Evolutionary conservation across 495 filamentous ascomycete species (phyloP), one percentile per base, ranked within the genome.

Genomic region (Staphylotrichum longicolle): DNA sequence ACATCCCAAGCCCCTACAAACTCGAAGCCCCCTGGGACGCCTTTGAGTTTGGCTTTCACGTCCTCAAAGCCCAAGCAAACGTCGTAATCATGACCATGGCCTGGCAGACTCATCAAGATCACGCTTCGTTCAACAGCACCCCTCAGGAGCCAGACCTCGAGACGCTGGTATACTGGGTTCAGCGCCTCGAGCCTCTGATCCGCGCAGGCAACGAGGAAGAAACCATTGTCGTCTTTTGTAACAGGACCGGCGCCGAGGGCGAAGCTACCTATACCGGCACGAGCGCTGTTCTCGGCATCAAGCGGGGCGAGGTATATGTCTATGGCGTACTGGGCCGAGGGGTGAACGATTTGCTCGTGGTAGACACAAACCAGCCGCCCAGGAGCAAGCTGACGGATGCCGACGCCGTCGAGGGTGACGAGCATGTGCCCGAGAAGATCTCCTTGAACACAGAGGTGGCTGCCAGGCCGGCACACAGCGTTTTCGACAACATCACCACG

Each of bases 121-220:
- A 80, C 72, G 45, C 70, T 79, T n/a, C 74, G 48, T 76, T 72
- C 66, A 63, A 74, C 54, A 63, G 66, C 73, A 61, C 66, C 71
- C 75, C 72, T 35, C 51, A 77, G 58, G 78, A 87, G 62, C 89
- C 91, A 8, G 91, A 96, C 62, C 73, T 89, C 69, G 85, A 90
- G 56, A 95, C 91, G 0, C 79, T 96, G 58, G 83, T 84, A 30
- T 98, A 96, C 74, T 98, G 94, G 94, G 75, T 95, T n/a, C 85
- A 86, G 64, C 79, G 93, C 47, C 78, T 97, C 45, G 82, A 86
- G 68, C 93, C 93, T 3, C 68, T 97, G 1, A 78, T 93, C 11
- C 74, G 75, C 45, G 78, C 81, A 48, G 76, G 80, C 30, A 78
- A 76, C 27, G 76, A 81, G 4, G 77, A 81, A 7, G 88, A 90